These are phyloP conservation scores for Fusarium sp. DNA, from an alignment of 2,329 filamentous ascomycete genomes.

Conservation along the genomic window DNA sequence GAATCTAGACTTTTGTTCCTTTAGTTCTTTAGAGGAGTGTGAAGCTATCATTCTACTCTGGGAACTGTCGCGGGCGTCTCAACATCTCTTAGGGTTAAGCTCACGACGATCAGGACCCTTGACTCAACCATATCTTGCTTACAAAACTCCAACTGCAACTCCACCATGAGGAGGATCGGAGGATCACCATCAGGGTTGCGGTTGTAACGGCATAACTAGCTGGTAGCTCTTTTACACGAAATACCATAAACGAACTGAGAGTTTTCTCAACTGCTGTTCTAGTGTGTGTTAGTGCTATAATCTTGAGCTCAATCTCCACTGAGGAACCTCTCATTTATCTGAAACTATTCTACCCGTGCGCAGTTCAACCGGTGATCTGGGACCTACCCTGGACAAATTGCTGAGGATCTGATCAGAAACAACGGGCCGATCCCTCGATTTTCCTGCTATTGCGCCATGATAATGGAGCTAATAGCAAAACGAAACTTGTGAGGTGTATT, in stretches of 20 bases:
- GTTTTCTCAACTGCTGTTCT: not conserved
- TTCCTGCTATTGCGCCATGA: not conserved
- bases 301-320: too few species aligned
- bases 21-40: not conserved
- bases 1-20: not conserved
- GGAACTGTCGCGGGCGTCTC: not conserved
- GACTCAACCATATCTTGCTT: not conserved
- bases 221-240: conserved; percentile 6
- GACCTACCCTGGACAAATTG: conserved; percentile 13
- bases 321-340: not conserved
- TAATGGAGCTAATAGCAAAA: not conserved
- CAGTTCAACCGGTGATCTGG: not conserved
- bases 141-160: not conserved
- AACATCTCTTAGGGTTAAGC: not conserved
- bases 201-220: not conserved
- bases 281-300: not conserved
- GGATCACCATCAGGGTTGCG: conserved; percentile 32
- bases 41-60: conserved; percentile 1
- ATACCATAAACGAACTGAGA: conserved; percentile 3
- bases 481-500: conserved; percentile 12
- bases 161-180: conserved; percentile 21
- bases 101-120: conserved; percentile 18
- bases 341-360: conserved; percentile 11
- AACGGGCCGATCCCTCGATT: conserved; percentile 2
- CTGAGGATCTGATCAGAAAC: not conserved